Conservation (phyloP, 441 rosid species). For the Erodium chrysanthum region DNA sequence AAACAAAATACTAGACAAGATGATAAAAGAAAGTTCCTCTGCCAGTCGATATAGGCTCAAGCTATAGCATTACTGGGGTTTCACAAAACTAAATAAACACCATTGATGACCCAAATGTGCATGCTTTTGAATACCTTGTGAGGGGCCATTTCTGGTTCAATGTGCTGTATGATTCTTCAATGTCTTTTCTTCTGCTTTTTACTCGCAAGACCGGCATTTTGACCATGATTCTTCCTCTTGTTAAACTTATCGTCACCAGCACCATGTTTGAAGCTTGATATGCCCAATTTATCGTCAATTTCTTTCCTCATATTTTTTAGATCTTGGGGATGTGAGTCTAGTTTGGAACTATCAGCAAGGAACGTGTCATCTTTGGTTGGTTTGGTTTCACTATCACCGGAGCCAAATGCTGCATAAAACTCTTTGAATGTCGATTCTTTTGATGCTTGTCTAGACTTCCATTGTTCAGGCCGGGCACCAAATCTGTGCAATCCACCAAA, state of each 20-base stretch:
- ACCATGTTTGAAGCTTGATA: conserved; percentile 26
- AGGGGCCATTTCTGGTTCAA: neutral
- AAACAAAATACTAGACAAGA: no score
- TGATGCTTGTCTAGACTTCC: conserved; percentile 73
- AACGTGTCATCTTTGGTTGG: conserved; percentile 32
- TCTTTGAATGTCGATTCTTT: conserved; percentile 65
- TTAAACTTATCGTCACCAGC: no score
- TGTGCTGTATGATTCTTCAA: neutral
- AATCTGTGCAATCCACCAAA: conserved; percentile 33
- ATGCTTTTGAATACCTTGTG: neutral
- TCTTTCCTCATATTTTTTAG: conserved; percentile 47
- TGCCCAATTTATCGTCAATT: conserved; percentile 32
- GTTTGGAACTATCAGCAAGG: conserved; percentile 36
- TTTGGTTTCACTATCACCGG: conserved; percentile 28
- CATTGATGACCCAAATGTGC: neutral
- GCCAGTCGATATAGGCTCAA: no score
- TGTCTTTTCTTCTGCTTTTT: conserved; percentile 18
- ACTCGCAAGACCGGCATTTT: conserved; percentile 18
- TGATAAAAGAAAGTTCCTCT: no score
- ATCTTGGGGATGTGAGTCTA: conserved; percentile 25
- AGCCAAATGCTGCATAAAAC: conserved; percentile 51
- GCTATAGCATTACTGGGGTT: no score
- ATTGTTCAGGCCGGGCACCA: conserved; percentile 52
- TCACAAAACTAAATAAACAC: neutral
- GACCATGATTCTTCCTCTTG: conserved; percentile 23